Percentiles rank a stretch among this genome's conserved stretches.
Evolutionary conservation across 2,329 filamentous ascomycete genomes (phyloP).

Genomic region (Amauroascus niger): DNA sequence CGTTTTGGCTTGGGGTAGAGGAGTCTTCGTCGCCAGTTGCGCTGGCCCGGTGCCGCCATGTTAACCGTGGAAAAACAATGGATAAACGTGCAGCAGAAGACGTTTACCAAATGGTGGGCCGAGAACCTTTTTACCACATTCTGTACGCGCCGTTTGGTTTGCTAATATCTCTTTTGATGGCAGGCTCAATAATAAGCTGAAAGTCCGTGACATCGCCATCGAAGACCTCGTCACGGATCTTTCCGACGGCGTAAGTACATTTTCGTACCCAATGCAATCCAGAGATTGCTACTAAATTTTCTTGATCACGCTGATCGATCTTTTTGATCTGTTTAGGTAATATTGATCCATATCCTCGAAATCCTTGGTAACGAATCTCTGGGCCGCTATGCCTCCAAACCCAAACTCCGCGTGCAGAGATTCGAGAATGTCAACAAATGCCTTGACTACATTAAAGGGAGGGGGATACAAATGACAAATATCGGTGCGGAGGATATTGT

Average conservation of each 20-base stretch:
- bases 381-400: constrained; percentile 90
- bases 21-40: constrained; percentile 9
- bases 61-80: constrained; percentile 51
- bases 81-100: constrained; percentile 87
- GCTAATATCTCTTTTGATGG: neutral
- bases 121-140: neutral
- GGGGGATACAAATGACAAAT: constrained; percentile 94
- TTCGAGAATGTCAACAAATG: constrained; percentile 98
- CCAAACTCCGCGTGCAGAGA: constrained; percentile 87
- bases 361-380: constrained; percentile 90
- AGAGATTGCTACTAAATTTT: too few species aligned
- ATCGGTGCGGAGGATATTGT: constrained; percentile 98
- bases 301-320: too few species aligned
- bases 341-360: constrained; percentile 94
- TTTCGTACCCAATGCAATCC: too few species aligned
- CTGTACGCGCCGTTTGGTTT: neutral
- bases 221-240: constrained; percentile 82
- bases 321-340: too few species aligned
- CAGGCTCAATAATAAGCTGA: constrained; percentile 94
- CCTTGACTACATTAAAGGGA: constrained; percentile 81
- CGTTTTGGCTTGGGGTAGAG: neutral
- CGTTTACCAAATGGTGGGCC: constrained; percentile 86
- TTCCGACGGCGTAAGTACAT: constrained; percentile 71
- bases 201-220: constrained; percentile 65
- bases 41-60: constrained; percentile 24